A percentile compares a stretch with the other conserved stretches of the same genome.
These are phyloP conservation scores for Teratosphaeria zuluensis DNA, from an alignment of 2,329 filamentous ascomycete genomes.

Conservation along the genomic window DNA sequence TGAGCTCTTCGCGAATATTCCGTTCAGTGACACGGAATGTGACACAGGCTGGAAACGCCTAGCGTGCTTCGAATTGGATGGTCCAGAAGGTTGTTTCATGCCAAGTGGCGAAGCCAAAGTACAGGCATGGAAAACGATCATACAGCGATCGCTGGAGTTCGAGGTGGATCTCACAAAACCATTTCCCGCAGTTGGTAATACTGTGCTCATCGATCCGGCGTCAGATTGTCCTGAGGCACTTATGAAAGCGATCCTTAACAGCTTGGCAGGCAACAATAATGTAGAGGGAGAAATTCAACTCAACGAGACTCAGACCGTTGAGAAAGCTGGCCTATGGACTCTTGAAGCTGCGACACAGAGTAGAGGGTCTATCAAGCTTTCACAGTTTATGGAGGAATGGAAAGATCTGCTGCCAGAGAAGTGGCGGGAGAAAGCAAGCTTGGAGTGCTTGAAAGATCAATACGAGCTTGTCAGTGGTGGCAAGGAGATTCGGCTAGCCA, in stretches of 20 bases:
- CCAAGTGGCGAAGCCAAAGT: constrained; percentile 41
- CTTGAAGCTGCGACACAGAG: constrained; percentile 9
- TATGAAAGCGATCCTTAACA: constrained; percentile 26
- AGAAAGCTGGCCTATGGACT: constrained; percentile 13
- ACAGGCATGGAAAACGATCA: constrained; percentile 40
- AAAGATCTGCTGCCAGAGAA: constrained; percentile 25
- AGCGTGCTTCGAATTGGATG: constrained; percentile 41
- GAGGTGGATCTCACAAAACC: constrained; percentile 30
- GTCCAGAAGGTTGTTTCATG: constrained; percentile 28
- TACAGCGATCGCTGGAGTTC: constrained; percentile 32
- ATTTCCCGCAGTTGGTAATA: constrained; percentile 22
- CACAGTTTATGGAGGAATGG: constrained; percentile 29
- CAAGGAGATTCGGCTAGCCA: constrained; percentile 13
- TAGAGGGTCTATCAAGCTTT: constrained; percentile 10
- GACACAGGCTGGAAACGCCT: constrained; percentile 41
- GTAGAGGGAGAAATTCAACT: constrained; percentile 18
- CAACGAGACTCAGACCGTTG: constrained; percentile 13
- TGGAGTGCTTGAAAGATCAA: constrained; percentile 18
- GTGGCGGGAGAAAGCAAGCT: constrained; percentile 18
- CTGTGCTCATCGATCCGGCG: constrained; percentile 9
- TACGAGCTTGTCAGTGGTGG: constrained; percentile 13
- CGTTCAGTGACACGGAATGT: constrained; percentile 44
- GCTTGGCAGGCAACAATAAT: constrained; percentile 1
- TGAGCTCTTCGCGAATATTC: constrained; percentile 40
- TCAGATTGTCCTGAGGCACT: constrained; percentile 29